Evolutionary conservation across 768 basidiomycete species (phyloP), one percentile per base, ranked within the genome.

Genomic region (Tulasnella sp.): DNA sequence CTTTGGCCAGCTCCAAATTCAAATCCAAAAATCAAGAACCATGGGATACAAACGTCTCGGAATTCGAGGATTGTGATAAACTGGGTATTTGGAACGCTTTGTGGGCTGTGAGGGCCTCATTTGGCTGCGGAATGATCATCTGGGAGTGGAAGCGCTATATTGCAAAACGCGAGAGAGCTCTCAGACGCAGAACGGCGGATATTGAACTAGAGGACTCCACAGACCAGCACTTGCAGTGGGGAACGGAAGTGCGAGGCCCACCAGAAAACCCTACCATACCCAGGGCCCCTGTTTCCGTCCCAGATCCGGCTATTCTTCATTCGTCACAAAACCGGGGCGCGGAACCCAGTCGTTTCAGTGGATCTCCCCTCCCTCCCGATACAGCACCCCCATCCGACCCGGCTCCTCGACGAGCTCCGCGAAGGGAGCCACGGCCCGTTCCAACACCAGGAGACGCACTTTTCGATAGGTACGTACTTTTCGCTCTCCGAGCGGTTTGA

Each of bases 61-160:
- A 79, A 35, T 79, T 70, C 70, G n/a, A 51, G 0, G 79, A 79
- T 3, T 79, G 79, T 51, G 55, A 73, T 29, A 79, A 55, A 15
- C 37, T 79, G 23, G 79, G 79, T 0, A 23, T 48, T 4, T 70
- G 79, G 69, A 73, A 44, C 32, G 70, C 76, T n/a, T 13, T 79
- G 5, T 79, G 79, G 79, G 57, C 69, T 0, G 77, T 44, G 2
- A 26, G 79, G 29, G 37, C 44, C 37, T 13, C 48, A 20, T 70
- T 79, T 16, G 79, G 77, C 0, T 11, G 32, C 15, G 20, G 48
- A 1, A 9, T 79, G 35, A 32, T 29, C 0, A 18, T 35, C 23
- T 73, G 77, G 71, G 77, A 77, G 29, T 72, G 70, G 70, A 70
- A 39, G 26, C 67, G 77, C 9, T 46, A 77, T 20, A 11, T 20